Evolutionary conservation across 441 rosid genomes (phyloP), one percentile per base, ranked within the genome.

Genomic region (Corymbia citriodora): DNA sequence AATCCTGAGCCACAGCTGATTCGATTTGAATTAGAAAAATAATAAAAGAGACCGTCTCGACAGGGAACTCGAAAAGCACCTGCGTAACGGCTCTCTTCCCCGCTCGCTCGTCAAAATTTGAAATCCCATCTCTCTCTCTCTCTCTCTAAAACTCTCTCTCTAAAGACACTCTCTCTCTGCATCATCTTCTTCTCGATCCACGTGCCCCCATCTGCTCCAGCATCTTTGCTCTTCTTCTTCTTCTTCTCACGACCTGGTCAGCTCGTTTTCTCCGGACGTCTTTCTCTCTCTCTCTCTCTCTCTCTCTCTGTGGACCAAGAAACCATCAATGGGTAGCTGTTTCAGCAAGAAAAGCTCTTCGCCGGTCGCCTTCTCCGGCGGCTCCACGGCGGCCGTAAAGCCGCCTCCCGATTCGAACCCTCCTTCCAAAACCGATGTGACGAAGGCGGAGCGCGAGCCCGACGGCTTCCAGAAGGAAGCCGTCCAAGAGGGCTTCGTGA

Each of bases 281-380:
- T 19, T 8, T 33, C 18, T 65, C 63, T 57, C 61, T 57, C 72
- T 18, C 31, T 87, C 29, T 6, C 36, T 79, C 50, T 88, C 86
- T 87, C 82, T 70, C 79, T 72, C 88, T 82, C 50, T 55, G 14
- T 55, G n/a, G 49, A 91, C 74, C 70, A 55, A 63, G 82, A 87
- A 45, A 23, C 52, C 72, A 95, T 96, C 52, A 2, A 74, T 40
- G 98, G 98, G 98, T 70, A 91, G 93, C 92, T 96, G 98, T 93
- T 89, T 96, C 55, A 96, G 98, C 93, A 96, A 93, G 94, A 96
- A 95, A 91, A 90, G 90, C 8, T 91, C 91, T 88, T 88, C 94
- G 19, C 33, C 94, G 25, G 59, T 21, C 25, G 50, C 68, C 88
- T 48, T 50, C 88, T 48, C 14, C 29, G 88, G 63, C 29, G 25